Evolutionary conservation across 257 asterid genomes (phyloP), one percentile per base, ranked within the genome.

Genomic region (Solanum clarkiae): DNA sequence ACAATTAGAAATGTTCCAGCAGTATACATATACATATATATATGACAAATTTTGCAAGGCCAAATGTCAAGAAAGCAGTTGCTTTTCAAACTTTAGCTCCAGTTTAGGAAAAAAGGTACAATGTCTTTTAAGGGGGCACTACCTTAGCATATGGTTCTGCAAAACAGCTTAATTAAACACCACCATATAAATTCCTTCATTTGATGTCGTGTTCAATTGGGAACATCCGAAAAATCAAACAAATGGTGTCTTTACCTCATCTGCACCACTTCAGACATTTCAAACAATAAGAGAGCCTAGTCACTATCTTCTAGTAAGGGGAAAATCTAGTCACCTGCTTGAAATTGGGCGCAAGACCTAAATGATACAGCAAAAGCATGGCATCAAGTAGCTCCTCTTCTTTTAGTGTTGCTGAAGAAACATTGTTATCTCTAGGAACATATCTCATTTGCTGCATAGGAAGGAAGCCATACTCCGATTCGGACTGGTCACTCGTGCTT

Each of bases 371-470:
- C 90, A 93, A 88, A 82, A 96, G 97, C 99, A 96, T 93, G 83
- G 95, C 94, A 91, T 96, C 98, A 80, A 96, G 87, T 87, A 96
- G 98, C 90, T 96, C 99, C 88, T 96, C 98, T 92, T 96, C 99
- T 87, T 93, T 96, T 62, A 96, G 89, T 71, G 97, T 89, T 87
- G 95, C 92, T 18, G 97, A 92, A 84, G 98, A 87, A 88, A 91
- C 86, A 20, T 87, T 83, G 88, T 87, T 91, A 65, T 91, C 94
- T 88, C 93, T 90, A 29, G 91, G 91, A 74, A 95, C 86, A 88
- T 89, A 87, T 88, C 92, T 92, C 88, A 90, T 84, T 60, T 93
- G 98, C 85, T 93, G 99, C 90, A 90, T 85, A 71, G 98, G 93
- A 75, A 93, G 92, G 91, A 91, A 96, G 68, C 91, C 90, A 88